phyloP scores from a whole-genome alignment of 2,329 filamentous ascomycete species.

The Ophiostoma australiae region DNA sequence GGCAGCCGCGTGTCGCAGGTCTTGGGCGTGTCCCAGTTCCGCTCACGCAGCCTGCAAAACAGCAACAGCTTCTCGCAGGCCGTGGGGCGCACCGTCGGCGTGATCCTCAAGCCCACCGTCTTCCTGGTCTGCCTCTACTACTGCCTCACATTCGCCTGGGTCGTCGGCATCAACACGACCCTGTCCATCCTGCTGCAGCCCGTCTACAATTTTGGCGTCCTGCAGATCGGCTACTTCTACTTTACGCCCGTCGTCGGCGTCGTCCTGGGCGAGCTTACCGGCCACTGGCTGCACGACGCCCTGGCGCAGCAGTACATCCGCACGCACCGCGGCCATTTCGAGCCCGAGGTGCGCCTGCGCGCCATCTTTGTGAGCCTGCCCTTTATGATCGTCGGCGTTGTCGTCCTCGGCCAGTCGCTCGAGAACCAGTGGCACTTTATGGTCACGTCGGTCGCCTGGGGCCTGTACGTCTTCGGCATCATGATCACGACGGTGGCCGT shows the following conservation, averaged over 20 bases:
- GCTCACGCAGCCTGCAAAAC: conserved; percentile 37
- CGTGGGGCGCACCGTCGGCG: conserved; percentile 37
- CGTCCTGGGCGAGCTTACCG: conserved; percentile 48
- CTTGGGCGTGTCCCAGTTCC: conserved; percentile 36
- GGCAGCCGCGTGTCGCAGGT: conserved; percentile 33
- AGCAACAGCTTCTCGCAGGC: conserved; percentile 41
- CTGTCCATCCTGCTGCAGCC: conserved; percentile 48
- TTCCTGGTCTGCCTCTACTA: conserved; percentile 38
- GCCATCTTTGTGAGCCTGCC: conserved; percentile 45
- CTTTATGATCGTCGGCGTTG: conserved; percentile 47
- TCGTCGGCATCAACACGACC: conserved; percentile 54
- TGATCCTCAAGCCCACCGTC: conserved; percentile 39
- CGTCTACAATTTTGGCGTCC: conserved; percentile 47
- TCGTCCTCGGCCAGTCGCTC: conserved; percentile 50
- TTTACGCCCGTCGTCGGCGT: conserved; percentile 53
- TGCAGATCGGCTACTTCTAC: conserved; percentile 52
- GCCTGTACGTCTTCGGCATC: conserved; percentile 51
- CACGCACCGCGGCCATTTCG: conserved; percentile 47
- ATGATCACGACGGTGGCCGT: conserved; percentile 51
- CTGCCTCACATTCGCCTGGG: conserved; percentile 43
- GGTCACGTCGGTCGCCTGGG: conserved; percentile 46
- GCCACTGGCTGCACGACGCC: conserved; percentile 54
- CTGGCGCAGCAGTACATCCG: conserved; percentile 43
- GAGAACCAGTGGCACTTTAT: conserved; percentile 49
- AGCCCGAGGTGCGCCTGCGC: conserved; percentile 51